Base-by-base conservation (phyloP, 495 filamentous ascomycete genomes). In the Penicillium mononematosum region DNA sequence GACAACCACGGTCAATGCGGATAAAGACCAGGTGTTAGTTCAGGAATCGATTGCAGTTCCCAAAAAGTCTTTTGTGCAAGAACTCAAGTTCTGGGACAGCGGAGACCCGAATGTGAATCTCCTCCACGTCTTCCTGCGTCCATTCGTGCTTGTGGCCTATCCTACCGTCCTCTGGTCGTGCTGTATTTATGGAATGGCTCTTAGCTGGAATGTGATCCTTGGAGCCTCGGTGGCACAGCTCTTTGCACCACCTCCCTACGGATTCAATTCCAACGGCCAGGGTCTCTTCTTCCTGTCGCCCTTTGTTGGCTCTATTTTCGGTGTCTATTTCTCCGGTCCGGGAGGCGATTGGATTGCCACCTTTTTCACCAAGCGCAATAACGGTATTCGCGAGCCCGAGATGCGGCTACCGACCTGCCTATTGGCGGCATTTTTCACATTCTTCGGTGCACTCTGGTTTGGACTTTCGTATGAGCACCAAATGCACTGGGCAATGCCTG, bases 371-470 rank as follows among this genome's bases (percentile, higher is more conserved):
- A 70, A 69, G 59, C 67, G 77, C 25, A 82, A 81, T 58, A 58
- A 70, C 2, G 81, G 81, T 19, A 71, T 84, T 20, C 65, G 80
- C 6, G 76, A 81, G 34, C 81, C 81, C 3, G 81, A 84, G 57
- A 82, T 84, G 76, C 72, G 81, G 19, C 71, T 82, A 11, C 70
- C 77, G 0, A 73, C 75, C 42, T 63, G 60, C 34, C 36, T 63
- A n/a, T 16, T 59, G 31, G 60, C 60, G 5, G 60, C 56, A 4
- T 57, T 63, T 27, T 63, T 63, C 43, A 59, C 60, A 11, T 63
- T 63, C 53, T 63, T 63, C 20, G 60, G 56, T 8, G 60, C 56
- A 4, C 53, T 63, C 1, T 63, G 60, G 60, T 63, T 59, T 25
- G 60, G 51, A 12, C 46, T 63, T 3, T 48, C 56, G 4, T 63